Base-by-base conservation (phyloP, 345 rosid genomes). In the Eutrema japonicum region DNA sequence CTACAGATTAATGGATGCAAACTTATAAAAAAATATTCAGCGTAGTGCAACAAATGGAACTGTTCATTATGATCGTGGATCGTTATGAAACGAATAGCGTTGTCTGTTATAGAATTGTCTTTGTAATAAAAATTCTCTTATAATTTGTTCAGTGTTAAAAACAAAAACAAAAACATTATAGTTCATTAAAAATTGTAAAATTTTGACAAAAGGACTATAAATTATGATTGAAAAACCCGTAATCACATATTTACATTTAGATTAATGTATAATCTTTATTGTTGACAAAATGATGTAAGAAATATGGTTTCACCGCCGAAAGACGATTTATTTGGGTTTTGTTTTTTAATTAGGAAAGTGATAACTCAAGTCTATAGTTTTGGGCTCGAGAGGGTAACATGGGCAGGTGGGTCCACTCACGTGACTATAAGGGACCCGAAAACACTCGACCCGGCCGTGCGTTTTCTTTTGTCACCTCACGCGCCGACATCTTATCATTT, bases 401-500 rank as follows among this genome's bases (percentile, higher is more conserved):
- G 78, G 68, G 78, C 64, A 52, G 69, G 78, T 75, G 73, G 78
- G 61, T 66, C 61, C 51, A 8, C 36, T 69, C 79, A 76, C 79
- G 75, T 76, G 79, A 69, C 52, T 22, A 45, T 8, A 69, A 62
- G 70, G 75, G 65, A 76, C 79, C 59, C 75, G 70, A 69, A 68
- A 68, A 76, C 79, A 76, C 66, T 69, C 52, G 65, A 76, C 59
- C 75, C 71, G 71, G 79, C 70, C 79, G 79, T 76, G 79, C 79
- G 75, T 69, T 63, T 43, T 0, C n/a, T 32, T 63, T 30, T 70
- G 79, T 69, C 40, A 18, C 75, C 75, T 63, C 79, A 62, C 75
- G 51, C 75, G 66, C 79, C 75, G 65, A 69, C 79, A 75, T 26
- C 68, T 43, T 75, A 61, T 68, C 63, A 52, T 68, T 66, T 61